phyloP scores from a whole-genome alignment of 2,329 filamentous ascomycete genomes.

The Ilyonectria robusta region DNA sequence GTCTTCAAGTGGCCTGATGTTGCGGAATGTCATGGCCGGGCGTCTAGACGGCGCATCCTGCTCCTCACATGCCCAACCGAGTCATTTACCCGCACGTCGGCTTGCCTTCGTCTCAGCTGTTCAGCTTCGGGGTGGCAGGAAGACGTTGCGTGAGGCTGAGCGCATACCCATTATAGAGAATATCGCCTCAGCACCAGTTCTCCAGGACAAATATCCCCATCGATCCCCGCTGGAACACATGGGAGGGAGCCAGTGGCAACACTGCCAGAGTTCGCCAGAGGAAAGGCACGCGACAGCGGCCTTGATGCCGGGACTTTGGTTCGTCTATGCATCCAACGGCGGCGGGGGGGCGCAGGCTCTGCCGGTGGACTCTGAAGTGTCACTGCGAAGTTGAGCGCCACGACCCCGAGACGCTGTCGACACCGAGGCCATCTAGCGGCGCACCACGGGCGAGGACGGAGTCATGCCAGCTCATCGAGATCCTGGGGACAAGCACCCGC shows the following conservation, averaged over 20 bases:
- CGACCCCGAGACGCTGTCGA: slow-evolving; percentile 24
- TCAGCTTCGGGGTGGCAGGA: slow-evolving; percentile 33
- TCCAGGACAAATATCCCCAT: neutral
- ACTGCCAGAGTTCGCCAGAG: neutral
- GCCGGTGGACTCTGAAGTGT: slow-evolving; percentile 26
- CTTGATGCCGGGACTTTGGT: slow-evolving; percentile 4
- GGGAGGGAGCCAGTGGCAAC: neutral
- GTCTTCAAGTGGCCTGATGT: slow-evolving; percentile 41
- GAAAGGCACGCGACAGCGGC: slow-evolving; percentile 26
- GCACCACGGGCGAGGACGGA: slow-evolving; percentile 2
- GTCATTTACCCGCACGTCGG: slow-evolving; percentile 29
- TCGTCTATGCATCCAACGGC: slow-evolving; percentile 27
- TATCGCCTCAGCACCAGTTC: slow-evolving; percentile 2
- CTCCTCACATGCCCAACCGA: slow-evolving; percentile 34
- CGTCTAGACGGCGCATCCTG: slow-evolving; percentile 33
- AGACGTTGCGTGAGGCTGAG: slow-evolving; percentile 31
- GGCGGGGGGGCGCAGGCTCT: slow-evolving; percentile 10
- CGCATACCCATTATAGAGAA: slow-evolving; percentile 13
- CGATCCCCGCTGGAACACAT: neutral
- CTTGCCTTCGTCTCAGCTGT: slow-evolving; percentile 22
- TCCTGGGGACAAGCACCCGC: slow-evolving; percentile 18
- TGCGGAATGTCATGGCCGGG: slow-evolving; percentile 38
- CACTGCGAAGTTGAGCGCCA: slow-evolving; percentile 29
- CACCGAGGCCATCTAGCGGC: slow-evolving; percentile 23
- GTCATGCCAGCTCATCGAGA: slow-evolving; percentile 28